Percentiles rank a stretch among this genome's conserved stretches.
Evolutionary conservation across 306 rosid species (phyloP).

Genomic region (Dalbergia cochinchinensis): DNA sequence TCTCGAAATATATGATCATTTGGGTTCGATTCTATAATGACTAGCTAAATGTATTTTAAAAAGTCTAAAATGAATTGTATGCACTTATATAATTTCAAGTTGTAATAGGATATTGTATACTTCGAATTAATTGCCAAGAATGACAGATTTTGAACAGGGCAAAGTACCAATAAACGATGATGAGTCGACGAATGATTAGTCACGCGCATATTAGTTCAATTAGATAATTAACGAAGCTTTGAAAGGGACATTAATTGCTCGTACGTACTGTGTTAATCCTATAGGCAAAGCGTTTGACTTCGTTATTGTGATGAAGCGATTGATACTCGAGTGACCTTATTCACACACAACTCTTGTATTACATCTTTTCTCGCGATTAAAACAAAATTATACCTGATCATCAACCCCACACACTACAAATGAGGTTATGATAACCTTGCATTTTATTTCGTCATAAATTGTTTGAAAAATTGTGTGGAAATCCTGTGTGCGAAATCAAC

Average conservation of each 20-base stretch:
- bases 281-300: slow-evolving; percentile 5
- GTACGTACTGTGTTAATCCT: background rate
- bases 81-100: background rate
- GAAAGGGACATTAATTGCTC: background rate
- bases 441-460: too few species aligned
- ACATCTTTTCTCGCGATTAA: too few species aligned
- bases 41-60: background rate
- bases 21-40: background rate
- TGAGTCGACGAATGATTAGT: background rate
- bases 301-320: background rate
- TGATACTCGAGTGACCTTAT: background rate
- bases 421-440: background rate
- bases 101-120: background rate
- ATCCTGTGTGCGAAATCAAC: too few species aligned
- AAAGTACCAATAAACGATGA: background rate
- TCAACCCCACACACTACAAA: too few species aligned
- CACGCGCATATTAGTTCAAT: background rate
- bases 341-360: background rate
- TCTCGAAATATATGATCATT: background rate
- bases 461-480: too few species aligned
- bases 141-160: background rate
- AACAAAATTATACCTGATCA: background rate
- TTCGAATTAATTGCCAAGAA: background rate
- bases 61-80: background rate
- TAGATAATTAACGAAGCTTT: background rate